Percentiles rank a stretch among this genome's conserved stretches.
phyloP scores from a whole-genome alignment of 2,329 filamentous ascomycete species.

The Alternaria hordeiaustralica region DNA sequence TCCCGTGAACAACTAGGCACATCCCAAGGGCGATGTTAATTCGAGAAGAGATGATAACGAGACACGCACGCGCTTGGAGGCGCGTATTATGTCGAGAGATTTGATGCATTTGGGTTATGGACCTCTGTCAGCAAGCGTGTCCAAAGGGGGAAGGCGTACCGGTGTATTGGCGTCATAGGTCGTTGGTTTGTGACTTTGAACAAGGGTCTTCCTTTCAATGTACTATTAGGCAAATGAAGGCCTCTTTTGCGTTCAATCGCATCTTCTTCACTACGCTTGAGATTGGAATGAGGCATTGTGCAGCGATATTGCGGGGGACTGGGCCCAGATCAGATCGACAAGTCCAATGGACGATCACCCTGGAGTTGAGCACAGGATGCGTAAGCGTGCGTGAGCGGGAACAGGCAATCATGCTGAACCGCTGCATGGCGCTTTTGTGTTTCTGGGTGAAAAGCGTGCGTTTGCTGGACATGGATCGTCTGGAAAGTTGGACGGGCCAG shows the following conservation, averaged over 20 bases:
- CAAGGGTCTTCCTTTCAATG: conserved; percentile 3
- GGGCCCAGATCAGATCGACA: background rate
- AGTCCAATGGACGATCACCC: background rate
- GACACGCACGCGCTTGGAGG: background rate
- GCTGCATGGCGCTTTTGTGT: background rate
- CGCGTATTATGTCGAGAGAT: background rate
- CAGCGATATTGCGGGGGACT: background rate
- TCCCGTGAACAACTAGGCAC: conserved; percentile 4
- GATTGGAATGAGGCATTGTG: background rate
- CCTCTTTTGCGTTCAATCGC: background rate
- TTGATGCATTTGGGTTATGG: background rate
- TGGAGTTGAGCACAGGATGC: conserved; percentile 1
- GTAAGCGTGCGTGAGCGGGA: conserved; percentile 9
- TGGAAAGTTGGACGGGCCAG: background rate
- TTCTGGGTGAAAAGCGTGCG: background rate
- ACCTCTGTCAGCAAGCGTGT: conserved; percentile 1
- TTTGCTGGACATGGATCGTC: background rate
- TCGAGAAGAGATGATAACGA: background rate
- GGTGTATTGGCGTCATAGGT: conserved; percentile 13
- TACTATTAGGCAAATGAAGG: conserved; percentile 3
- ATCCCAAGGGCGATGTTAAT: background rate
- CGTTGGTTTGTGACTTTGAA: background rate
- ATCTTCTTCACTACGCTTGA: background rate
- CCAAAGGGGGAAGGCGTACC: conserved; percentile 7
- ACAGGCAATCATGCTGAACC: background rate